These are phyloP conservation scores for Aschersonia sp. DNA, from an alignment of 2,329 filamentous ascomycete species.

Conservation along the genomic window DNA sequence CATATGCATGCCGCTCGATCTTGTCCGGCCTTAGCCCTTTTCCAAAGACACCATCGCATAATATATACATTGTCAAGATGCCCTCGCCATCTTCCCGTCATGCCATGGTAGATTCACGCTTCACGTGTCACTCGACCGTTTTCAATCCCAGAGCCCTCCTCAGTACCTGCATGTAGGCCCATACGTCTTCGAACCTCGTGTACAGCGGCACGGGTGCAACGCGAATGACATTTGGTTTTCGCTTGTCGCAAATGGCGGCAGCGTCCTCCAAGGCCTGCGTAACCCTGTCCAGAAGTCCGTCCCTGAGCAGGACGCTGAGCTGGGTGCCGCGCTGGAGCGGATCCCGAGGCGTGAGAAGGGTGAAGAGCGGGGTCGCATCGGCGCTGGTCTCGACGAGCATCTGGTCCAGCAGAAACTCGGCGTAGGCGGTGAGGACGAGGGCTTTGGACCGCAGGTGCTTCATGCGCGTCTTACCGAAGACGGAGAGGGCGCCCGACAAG, in stretches of 20 bases:
- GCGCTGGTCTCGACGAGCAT: constrained; percentile 20
- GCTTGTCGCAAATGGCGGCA: constrained; percentile 67
- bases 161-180: constrained; percentile 29
- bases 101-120: not conserved
- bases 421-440: constrained; percentile 58
- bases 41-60: too few species aligned
- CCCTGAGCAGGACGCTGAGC: constrained; percentile 55
- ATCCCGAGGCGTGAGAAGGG: constrained; percentile 55
- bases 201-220: constrained; percentile 77
- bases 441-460: constrained; percentile 54
- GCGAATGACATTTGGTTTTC: constrained; percentile 73
- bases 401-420: constrained; percentile 49
- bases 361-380: constrained; percentile 28
- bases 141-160: constrained; percentile 15
- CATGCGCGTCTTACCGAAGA: constrained; percentile 64
- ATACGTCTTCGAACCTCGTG: constrained; percentile 64
- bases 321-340: constrained; percentile 62
- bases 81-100: not conserved
- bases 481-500: constrained; percentile 56
- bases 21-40: too few species aligned
- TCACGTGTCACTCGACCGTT: not conserved
- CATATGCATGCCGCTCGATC: too few species aligned
- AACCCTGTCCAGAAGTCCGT: constrained; percentile 57
- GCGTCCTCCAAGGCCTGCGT: constrained; percentile 47
- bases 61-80: too few species aligned